phyloP scores from a whole-genome alignment of 2,329 filamentous ascomycete species.

The Seiridium cupressi region DNA sequence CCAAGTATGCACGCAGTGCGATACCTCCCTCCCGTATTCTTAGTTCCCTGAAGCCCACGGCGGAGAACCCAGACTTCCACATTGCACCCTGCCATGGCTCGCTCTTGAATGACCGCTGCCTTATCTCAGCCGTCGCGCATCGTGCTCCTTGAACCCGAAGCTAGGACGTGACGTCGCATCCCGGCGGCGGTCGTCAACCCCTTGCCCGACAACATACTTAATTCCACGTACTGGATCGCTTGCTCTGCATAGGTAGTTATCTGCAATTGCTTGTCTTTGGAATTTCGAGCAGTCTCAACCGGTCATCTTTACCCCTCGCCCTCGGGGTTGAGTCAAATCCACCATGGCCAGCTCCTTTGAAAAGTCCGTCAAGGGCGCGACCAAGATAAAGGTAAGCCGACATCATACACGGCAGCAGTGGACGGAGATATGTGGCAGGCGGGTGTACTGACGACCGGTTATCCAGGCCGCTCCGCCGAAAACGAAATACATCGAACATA shows the following conservation, averaged over 20 bases:
- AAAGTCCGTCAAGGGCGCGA: slow-evolving; percentile 98
- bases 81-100: no score
- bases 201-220: slow-evolving; percentile 8
- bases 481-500: slow-evolving; percentile 99
- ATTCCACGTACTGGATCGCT: background rate
- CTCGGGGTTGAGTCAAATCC: background rate
- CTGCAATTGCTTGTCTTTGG: no score
- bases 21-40: no score
- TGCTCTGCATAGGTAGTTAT: background rate
- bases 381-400: slow-evolving; percentile 82
- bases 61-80: no score
- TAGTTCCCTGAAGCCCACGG: no score
- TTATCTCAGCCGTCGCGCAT: background rate
- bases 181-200: slow-evolving; percentile 18
- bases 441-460: background rate
- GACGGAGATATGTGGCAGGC: no score
- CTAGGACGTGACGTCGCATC: slow-evolving; percentile 19
- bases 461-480: slow-evolving; percentile 87
- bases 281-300: background rate
- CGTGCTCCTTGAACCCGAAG: slow-evolving; percentile 9
- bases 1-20: no score
- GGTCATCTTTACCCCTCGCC: background rate
- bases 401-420: no score
- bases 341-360: slow-evolving; percentile 86
- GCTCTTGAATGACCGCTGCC: no score